These are phyloP conservation scores for Scleroderma bovista DNA, from an alignment of 768 basidiomycete genomes.

Conservation along the genomic window DNA sequence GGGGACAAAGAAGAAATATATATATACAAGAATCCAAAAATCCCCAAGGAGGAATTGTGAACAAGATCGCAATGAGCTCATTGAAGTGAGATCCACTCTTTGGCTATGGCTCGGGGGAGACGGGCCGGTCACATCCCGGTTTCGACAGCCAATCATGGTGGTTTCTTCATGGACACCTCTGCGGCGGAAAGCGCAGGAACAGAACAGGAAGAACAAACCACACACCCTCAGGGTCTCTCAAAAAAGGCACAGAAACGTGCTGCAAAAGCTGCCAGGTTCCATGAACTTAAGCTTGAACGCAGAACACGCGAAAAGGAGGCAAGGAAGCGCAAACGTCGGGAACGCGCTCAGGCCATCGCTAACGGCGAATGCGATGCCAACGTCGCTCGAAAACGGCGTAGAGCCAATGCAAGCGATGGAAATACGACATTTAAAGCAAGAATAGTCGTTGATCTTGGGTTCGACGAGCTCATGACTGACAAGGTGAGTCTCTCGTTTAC, in stretches of 20 bases:
- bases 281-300: conserved; percentile 64
- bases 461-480: conserved; percentile 90
- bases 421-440: conserved; percentile 47
- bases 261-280: conserved; percentile 62
- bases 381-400: conserved; percentile 12
- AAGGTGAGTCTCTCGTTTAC: conserved; percentile 53
- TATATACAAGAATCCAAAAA: conserved; percentile 3
- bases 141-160: neutral
- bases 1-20: conserved; percentile 1
- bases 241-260: conserved; percentile 78
- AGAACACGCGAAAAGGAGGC: conserved; percentile 73
- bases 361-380: conserved; percentile 42
- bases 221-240: conserved; percentile 41
- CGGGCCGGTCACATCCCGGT: neutral
- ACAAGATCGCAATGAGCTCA: neutral
- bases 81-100: too few relatives aligned
- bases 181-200: conserved; percentile 11
- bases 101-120: too few relatives aligned
- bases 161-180: conserved; percentile 14
- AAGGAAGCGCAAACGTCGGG: conserved; percentile 66
- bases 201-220: conserved; percentile 8
- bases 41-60: conserved; percentile 2
- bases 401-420: conserved; percentile 34
- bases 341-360: conserved; percentile 45
- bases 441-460: conserved; percentile 83